Evolutionary conservation across 257 asterid genomes (phyloP).

Genomic region (Galeopsis tetrahit): DNA sequence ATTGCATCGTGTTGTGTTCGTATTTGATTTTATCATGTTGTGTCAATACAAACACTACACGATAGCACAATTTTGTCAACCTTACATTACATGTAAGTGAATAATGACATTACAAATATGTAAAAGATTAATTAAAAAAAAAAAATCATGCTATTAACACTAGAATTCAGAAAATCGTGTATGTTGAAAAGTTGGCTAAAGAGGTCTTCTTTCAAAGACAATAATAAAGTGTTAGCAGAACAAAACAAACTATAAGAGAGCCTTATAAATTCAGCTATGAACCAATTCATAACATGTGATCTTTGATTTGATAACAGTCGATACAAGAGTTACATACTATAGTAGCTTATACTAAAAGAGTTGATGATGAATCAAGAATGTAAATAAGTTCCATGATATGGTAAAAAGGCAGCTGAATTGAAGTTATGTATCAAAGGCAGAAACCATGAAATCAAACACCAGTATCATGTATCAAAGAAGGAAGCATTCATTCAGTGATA

Average conservation of each 20-base stretch:
- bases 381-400: not conserved
- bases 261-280: not conserved
- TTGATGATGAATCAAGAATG: slow-evolving; percentile 2
- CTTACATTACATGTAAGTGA: too few relatives aligned
- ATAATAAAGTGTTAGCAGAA: not conserved
- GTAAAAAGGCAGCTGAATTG: not conserved
- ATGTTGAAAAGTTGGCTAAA: too few relatives aligned
- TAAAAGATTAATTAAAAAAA: too few relatives aligned
- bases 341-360: not conserved
- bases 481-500: not conserved
- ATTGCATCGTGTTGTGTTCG: too few relatives aligned
- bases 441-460: not conserved
- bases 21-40: too few relatives aligned
- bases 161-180: too few relatives aligned
- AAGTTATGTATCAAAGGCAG: not conserved
- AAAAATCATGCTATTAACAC: too few relatives aligned
- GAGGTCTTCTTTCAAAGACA: too few relatives aligned
- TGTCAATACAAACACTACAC: too few relatives aligned
- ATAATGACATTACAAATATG: too few relatives aligned
- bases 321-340: not conserved
- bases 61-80: too few relatives aligned
- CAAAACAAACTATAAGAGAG: not conserved
- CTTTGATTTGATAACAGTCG: not conserved
- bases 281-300: not conserved
- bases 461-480: not conserved